Conservation (phyloP, 2,329 filamentous ascomycete genomes). For the Colletotrichum phormii region DNA sequence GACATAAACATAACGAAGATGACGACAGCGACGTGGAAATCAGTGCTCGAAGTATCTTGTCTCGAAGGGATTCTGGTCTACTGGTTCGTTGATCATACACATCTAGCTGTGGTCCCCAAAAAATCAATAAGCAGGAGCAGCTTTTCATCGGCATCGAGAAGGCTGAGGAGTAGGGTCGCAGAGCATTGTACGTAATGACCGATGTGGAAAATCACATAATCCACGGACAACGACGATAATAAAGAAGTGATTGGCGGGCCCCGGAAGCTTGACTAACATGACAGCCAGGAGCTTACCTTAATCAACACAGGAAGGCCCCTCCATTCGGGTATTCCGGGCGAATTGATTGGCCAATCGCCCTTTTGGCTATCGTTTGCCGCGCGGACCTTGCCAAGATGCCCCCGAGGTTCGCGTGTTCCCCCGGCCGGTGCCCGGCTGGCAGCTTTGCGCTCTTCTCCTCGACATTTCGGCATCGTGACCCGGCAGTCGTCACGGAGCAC, state of each 20-base stretch:
- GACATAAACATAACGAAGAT: too few relatives aligned
- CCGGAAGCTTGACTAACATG: constrained; percentile 12
- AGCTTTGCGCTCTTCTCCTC: not conserved
- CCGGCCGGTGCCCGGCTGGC: not conserved
- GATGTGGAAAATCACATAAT: too few relatives aligned
- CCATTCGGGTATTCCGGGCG: not conserved
- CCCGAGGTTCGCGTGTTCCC: not conserved
- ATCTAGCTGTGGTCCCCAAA: too few relatives aligned
- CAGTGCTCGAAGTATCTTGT: too few relatives aligned
- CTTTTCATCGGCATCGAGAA: too few relatives aligned
- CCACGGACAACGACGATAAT: too few relatives aligned
- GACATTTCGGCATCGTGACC: not conserved
- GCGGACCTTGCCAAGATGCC: not conserved
- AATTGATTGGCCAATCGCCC: not conserved
- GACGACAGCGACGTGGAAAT: too few relatives aligned
- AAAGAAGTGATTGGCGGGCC: not conserved
- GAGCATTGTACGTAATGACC: too few relatives aligned
- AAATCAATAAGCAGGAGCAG: too few relatives aligned
- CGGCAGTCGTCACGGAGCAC: not conserved
- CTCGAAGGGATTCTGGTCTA: too few relatives aligned
- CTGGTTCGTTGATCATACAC: too few relatives aligned
- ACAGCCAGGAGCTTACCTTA: not conserved
- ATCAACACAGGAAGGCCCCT: not conserved
- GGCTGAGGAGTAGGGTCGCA: too few relatives aligned
- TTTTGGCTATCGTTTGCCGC: not conserved